Evolutionary conservation across 2,329 filamentous ascomycete species (phyloP).

Genomic region (Seiridium cupressi): DNA sequence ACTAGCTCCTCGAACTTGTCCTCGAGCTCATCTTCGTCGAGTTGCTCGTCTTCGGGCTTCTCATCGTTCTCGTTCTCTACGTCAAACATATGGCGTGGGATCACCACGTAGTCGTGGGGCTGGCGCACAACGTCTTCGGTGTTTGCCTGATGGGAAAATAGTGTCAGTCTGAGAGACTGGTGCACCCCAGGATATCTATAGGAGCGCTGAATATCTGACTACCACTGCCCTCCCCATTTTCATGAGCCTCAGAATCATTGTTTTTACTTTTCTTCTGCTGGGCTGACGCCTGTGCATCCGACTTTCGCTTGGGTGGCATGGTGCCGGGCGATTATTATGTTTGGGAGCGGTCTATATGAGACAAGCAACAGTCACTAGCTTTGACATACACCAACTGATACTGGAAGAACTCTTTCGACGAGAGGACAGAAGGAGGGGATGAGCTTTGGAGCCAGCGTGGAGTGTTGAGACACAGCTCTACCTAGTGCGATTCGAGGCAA

Average conservation of each 20-base stretch:
- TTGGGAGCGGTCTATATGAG: too few relatives aligned
- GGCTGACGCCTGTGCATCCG: neutral
- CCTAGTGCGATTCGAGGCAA: too few relatives aligned
- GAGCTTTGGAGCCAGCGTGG: too few relatives aligned
- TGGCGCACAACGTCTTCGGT: slow-evolving; percentile 8
- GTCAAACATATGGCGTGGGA: slow-evolving; percentile 20
- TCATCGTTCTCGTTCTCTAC: slow-evolving; percentile 18
- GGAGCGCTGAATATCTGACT: neutral
- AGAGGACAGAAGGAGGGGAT: too few relatives aligned
- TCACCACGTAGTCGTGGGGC: slow-evolving; percentile 17
- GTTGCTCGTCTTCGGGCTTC: slow-evolving; percentile 16
- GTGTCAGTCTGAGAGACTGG: neutral
- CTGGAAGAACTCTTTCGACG: too few relatives aligned
- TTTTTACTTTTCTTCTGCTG: neutral
- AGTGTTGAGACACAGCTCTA: too few relatives aligned
- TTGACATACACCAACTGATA: too few relatives aligned
- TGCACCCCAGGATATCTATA: too few relatives aligned
- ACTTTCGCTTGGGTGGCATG: slow-evolving; percentile 3
- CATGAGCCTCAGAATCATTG: neutral
- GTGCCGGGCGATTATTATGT: neutral
- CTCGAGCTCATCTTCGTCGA: slow-evolving; percentile 17
- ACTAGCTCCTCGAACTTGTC: slow-evolving; percentile 13
- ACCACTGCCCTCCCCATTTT: neutral
- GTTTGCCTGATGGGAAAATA: neutral
- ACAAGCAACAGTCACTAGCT: too few relatives aligned